phyloP scores from a whole-genome alignment of 2,329 filamentous ascomycete species.

The Dactylella cylindrospora region DNA sequence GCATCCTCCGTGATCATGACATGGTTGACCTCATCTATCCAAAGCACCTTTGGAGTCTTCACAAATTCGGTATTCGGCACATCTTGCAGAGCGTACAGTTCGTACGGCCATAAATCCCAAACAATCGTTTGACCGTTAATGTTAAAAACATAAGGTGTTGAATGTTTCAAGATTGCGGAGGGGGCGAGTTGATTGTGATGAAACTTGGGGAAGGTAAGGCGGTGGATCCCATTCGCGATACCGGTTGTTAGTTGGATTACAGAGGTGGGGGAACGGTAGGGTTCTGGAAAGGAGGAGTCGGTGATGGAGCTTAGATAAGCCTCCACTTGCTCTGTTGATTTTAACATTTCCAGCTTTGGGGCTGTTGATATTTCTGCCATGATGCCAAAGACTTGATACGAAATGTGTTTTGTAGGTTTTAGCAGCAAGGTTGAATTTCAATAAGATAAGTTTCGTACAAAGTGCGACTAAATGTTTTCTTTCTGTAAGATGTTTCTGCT shows the following conservation, averaged over 20 bases:
- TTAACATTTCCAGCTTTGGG: conserved; percentile 12
- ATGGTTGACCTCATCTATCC: conserved; percentile 36
- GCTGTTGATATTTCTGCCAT: conserved; percentile 13
- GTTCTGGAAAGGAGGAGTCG: conserved; percentile 21
- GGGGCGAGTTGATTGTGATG: conserved; percentile 1
- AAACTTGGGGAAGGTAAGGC: conserved; percentile 26
- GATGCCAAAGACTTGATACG: not conserved
- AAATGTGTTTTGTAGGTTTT: too few relatives aligned
- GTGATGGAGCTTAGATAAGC: conserved; percentile 25
- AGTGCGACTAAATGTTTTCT: too few relatives aligned
- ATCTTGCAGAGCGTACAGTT: conserved; percentile 9
- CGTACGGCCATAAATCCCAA: conserved; percentile 40
- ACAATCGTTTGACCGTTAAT: conserved; percentile 15
- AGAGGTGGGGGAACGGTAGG: conserved; percentile 16
- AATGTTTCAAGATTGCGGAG: conserved; percentile 27
- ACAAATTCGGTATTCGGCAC: conserved; percentile 27
- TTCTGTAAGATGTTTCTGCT: too few relatives aligned
- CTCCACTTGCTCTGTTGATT: conserved; percentile 23
- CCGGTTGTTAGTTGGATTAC: conserved; percentile 13
- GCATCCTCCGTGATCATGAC: conserved; percentile 38
- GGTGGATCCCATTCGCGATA: conserved; percentile 28
- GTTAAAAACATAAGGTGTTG: conserved; percentile 28
- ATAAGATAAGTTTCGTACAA: too few relatives aligned
- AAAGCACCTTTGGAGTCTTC: conserved; percentile 34
- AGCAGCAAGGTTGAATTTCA: too few relatives aligned